Conservation (phyloP, 2,329 filamentous ascomycete genomes). For the Arthrobotrys sinensis region DNA sequence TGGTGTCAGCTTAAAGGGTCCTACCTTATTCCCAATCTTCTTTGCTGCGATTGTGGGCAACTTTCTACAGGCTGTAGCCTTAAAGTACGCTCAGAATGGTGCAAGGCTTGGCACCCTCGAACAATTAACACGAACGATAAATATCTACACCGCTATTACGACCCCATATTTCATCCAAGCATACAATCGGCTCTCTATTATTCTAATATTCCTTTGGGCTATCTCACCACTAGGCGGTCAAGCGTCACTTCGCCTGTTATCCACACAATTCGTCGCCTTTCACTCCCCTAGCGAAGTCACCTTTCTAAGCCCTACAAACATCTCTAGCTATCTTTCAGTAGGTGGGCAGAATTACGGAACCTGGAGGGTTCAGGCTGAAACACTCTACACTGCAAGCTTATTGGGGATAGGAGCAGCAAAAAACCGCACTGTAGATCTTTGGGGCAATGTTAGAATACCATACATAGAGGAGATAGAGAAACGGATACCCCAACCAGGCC, state of each 20-base stretch:
- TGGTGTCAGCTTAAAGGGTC: background rate
- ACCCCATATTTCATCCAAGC: conserved; percentile 7
- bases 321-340: background rate
- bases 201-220: conserved; percentile 5
- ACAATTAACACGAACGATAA: conserved; percentile 12
- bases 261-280: background rate
- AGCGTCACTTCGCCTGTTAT: conserved; percentile 19
- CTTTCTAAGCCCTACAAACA: conserved; percentile 12
- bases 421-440: background rate
- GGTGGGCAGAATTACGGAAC: background rate
- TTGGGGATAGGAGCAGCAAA: background rate
- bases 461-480: conserved; percentile 2
- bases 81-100: background rate
- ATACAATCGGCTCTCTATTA: conserved; percentile 11
- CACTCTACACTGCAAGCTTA: conserved; percentile 5
- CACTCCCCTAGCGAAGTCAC: background rate
- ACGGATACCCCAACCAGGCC: background rate
- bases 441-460: conserved; percentile 16
- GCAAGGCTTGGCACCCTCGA: conserved; percentile 2
- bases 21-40: conserved; percentile 15
- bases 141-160: background rate
- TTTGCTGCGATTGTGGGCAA: conserved; percentile 2
- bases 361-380: background rate
- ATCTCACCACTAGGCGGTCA: conserved; percentile 8
- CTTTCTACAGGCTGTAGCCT: conserved; percentile 5